These are phyloP conservation scores for Phialophora verrucosa DNA, from an alignment of 2,329 filamentous ascomycete species.

Conservation along the genomic window DNA sequence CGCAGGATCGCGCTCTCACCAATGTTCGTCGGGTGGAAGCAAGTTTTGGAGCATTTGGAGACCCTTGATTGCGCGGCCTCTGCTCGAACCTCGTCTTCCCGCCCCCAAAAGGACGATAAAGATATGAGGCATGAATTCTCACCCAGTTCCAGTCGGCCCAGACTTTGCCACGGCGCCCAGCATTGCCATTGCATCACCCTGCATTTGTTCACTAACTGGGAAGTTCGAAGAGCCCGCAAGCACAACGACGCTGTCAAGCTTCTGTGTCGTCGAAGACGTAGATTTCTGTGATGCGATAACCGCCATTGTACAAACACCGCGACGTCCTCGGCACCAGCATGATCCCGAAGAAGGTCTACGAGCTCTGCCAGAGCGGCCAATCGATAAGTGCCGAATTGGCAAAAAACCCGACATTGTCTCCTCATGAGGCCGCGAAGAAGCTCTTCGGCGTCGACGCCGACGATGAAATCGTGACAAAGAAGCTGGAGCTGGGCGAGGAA, in stretches of 20 bases:
- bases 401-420: conserved; percentile 58
- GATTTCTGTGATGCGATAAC: neutral
- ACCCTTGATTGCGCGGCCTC: conserved; percentile 1
- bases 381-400: conserved; percentile 66
- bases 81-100: neutral
- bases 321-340: conserved; percentile 15
- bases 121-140: conserved; percentile 4
- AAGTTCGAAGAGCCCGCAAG: neutral
- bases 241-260: neutral
- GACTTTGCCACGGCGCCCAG: conserved; percentile 10
- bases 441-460: conserved; percentile 55
- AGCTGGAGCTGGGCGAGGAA: conserved; percentile 35
- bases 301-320: neutral
- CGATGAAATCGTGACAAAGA: conserved; percentile 25
- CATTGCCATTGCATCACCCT: neutral
- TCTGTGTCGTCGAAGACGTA: neutral
- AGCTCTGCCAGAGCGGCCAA: conserved; percentile 58
- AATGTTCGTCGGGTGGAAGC: neutral
- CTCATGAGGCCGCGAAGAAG: conserved; percentile 61
- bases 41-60: neutral
- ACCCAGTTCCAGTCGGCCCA: neutral
- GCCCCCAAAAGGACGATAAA: neutral
- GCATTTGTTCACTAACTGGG: neutral
- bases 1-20: neutral
- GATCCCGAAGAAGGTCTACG: conserved; percentile 52